These are phyloP conservation scores for Beauveria scarabaeidicola DNA, from an alignment of 2,329 filamentous ascomycete genomes.

Conservation along the genomic window DNA sequence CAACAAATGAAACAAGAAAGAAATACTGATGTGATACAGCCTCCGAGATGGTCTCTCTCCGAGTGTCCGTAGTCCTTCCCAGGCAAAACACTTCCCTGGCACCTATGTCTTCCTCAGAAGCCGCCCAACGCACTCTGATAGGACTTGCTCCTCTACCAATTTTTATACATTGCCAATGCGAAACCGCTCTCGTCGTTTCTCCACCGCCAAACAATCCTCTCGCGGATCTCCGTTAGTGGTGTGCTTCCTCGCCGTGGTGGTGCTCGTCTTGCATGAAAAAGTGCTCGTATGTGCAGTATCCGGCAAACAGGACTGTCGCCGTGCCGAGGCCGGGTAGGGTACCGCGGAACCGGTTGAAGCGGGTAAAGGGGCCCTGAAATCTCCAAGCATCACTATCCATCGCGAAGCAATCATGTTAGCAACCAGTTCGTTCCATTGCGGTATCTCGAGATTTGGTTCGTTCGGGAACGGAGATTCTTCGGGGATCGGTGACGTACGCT, in stretches of 20 bases:
- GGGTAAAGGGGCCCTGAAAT: conserved; percentile 80
- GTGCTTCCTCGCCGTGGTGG: conserved; percentile 34
- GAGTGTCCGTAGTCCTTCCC: not conserved
- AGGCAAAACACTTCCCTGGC: not conserved
- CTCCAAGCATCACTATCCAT: conserved; percentile 79
- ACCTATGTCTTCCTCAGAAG: not conserved
- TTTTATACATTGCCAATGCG: conserved; percentile 2
- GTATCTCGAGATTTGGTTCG: not conserved
- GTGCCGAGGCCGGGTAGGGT: conserved; percentile 88
- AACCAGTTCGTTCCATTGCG: not conserved
- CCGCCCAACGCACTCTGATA: not conserved
- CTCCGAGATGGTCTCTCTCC: not conserved
- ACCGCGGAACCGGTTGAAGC: conserved; percentile 81
- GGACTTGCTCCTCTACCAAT: not conserved
- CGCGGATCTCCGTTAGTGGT: not conserved
- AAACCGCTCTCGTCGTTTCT: not conserved
- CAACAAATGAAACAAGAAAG: conserved; percentile 7
- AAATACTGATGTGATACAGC: not conserved
- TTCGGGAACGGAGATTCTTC: not conserved
- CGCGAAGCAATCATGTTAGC: not conserved
- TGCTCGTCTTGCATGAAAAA: conserved; percentile 71
- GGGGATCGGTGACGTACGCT: conserved; percentile 38
- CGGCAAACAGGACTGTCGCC: conserved; percentile 81
- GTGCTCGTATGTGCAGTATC: conserved; percentile 84
- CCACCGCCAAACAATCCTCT: too few species aligned